phyloP scores from a whole-genome alignment of 352 stramenopile species.

The Phytophthora pluvialis region DNA sequence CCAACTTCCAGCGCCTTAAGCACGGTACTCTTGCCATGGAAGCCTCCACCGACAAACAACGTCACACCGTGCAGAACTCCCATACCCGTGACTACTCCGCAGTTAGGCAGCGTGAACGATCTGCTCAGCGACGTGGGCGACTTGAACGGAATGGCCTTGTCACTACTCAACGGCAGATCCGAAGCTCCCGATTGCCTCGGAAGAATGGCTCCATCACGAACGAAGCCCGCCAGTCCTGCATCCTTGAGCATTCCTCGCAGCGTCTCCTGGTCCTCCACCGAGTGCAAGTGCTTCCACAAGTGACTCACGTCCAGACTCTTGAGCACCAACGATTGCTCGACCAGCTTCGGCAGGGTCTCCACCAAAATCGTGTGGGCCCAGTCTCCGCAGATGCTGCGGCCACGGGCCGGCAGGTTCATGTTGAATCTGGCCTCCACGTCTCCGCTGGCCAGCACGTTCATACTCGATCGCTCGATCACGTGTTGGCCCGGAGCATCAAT shows the following conservation, averaged over 20 bases:
- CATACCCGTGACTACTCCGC: slow-evolving; percentile 90
- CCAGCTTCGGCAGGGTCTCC: slow-evolving; percentile 87
- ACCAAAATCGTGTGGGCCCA: slow-evolving; percentile 94
- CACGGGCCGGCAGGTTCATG: slow-evolving; percentile 94
- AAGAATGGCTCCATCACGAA: slow-evolving; percentile 93
- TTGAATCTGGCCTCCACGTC: slow-evolving; percentile 94
- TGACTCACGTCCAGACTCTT: slow-evolving; percentile 66
- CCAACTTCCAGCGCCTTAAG: slow-evolving; percentile 94
- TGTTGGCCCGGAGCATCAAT: slow-evolving; percentile 94
- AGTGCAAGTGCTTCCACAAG: slow-evolving; percentile 90
- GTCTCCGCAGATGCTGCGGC: slow-evolving; percentile 93
- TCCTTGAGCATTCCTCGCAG: slow-evolving; percentile 86
- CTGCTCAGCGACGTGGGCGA: slow-evolving; percentile 80
- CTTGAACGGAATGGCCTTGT: slow-evolving; percentile 82
- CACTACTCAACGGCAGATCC: slow-evolving; percentile 51
- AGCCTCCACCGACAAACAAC: slow-evolving; percentile 96
- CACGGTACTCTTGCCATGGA: slow-evolving; percentile 98
- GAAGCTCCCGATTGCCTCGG: slow-evolving; percentile 82
- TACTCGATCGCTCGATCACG: slow-evolving; percentile 93
- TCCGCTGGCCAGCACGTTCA: slow-evolving; percentile 81
- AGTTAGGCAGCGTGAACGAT: slow-evolving; percentile 91
- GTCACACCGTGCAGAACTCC: slow-evolving; percentile 94
- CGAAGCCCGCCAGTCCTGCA: slow-evolving; percentile 91
- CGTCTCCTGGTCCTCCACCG: slow-evolving; percentile 93
- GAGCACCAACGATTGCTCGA: slow-evolving; percentile 83